These are phyloP conservation scores for Fusarium nygamai DNA, from an alignment of 2,329 filamentous ascomycete species.

Conservation along the genomic window DNA sequence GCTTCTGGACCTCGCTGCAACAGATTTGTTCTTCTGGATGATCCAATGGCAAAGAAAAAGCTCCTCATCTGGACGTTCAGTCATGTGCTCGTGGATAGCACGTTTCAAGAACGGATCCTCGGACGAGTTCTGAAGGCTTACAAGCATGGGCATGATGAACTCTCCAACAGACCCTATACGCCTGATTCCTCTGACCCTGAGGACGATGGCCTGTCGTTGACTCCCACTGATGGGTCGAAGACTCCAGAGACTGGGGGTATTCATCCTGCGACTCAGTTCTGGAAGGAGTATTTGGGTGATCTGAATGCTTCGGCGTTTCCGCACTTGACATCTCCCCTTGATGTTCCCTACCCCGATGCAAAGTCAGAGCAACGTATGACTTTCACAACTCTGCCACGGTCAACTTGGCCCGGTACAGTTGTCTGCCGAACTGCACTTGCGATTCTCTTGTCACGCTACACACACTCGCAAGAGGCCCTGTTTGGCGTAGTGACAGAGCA, in stretches of 20 bases:
- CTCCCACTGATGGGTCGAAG: background rate
- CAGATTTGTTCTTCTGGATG: constrained; percentile 1
- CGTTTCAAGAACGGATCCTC: background rate
- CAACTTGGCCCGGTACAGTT: background rate
- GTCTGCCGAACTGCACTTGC: background rate
- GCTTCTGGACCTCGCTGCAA: constrained; percentile 5
- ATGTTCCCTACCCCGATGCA: background rate
- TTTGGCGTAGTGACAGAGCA: constrained; percentile 4
- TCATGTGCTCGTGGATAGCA: background rate
- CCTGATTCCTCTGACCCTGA: background rate
- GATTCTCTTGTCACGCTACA: constrained; percentile 5
- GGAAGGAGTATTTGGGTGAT: background rate
- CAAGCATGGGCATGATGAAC: background rate
- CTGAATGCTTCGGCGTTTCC: constrained; percentile 11
- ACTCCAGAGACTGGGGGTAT: background rate
- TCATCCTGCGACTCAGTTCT: background rate
- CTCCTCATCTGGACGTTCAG: constrained; percentile 8
- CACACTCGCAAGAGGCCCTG: background rate
- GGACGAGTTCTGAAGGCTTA: background rate
- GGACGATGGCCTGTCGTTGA: background rate
- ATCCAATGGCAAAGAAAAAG: background rate
- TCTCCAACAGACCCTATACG: background rate
- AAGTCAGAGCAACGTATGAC: background rate
- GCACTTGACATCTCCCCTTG: background rate
- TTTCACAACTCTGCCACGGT: accelerated